Evolutionary conservation across 345 rosid species (phyloP).

Genomic region (Camelina hispida): DNA sequence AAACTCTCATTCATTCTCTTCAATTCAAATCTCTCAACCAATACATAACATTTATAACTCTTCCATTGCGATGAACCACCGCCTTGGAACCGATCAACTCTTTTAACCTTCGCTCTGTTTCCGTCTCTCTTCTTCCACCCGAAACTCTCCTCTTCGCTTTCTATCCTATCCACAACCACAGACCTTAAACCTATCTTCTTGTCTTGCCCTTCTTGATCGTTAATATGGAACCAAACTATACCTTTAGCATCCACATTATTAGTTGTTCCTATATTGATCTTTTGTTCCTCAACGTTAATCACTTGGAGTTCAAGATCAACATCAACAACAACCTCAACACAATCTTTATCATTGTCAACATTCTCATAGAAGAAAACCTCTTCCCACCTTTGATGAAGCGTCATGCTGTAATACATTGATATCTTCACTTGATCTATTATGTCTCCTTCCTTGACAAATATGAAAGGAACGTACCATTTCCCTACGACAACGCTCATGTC

Average conservation of each 20-base stretch:
- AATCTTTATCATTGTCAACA: neutral
- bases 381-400: constrained; percentile 66
- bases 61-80: constrained; percentile 46
- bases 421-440: constrained; percentile 47
- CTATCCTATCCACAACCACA: constrained; percentile 55
- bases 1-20: constrained; percentile 65
- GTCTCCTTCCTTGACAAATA: constrained; percentile 55
- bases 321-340: constrained; percentile 42
- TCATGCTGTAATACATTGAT: constrained; percentile 59
- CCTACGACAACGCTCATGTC: constrained; percentile 49
- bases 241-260: constrained; percentile 7
- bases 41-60: constrained; percentile 53
- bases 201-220: neutral
- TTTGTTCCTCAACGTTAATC: constrained; percentile 40
- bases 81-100: constrained; percentile 36
- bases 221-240: constrained; percentile 44
- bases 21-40: constrained; percentile 68
- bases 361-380: constrained; percentile 49
- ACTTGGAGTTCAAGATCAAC: constrained; percentile 43
- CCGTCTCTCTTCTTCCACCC: constrained; percentile 48
- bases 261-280: constrained; percentile 5
- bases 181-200: constrained; percentile 51
- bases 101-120: constrained; percentile 14
- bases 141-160: constrained; percentile 54
- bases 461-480: constrained; percentile 68